Base-by-base conservation (phyloP, 441 rosid species). In the Pelargonium cotyledonis region DNA sequence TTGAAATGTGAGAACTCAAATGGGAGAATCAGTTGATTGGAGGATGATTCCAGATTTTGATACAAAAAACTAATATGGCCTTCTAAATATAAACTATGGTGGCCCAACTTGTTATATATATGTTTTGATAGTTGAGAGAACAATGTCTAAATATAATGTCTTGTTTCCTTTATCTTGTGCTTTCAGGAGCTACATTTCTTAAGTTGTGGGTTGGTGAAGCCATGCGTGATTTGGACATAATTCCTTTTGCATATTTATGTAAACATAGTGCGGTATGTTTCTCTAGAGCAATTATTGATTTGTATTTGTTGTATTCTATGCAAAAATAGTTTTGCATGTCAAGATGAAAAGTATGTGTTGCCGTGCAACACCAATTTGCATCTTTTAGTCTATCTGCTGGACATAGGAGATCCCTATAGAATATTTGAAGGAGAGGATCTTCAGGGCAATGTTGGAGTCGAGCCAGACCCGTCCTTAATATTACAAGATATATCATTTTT, bases 151-250 rank as follows among this genome's bases (percentile, higher is more conserved):
- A 62, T 26, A 8, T 38, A 12, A 29, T 62, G 6, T 62, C 43
- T 71, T 64, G 68, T 55, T 44, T 10, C 53, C 61, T 70, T 26
- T 66, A 16, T 74, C 64, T 65, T 72, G 10, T 72, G 71, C 49
- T 75, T 79, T 78, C 83, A 92, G 99, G 92, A 68, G 83, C 81
- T 68, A 70, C 70, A 73, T 75, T 76, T 71, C 68, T 77, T 23
- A 84, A 79, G 86, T 75, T 95, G 73, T 92, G 97, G 95, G 77
- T 89, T 75, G 92, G 96, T 65, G 85, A 86, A 76, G 73, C 77
- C 69, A 81, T 69, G 63, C 53, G 73, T 35, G 74, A 80, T 73
- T 82, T 89, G 66, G 75, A 74, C 73, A 71, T 73, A 51, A 78
- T 89, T 78, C 91, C 97, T 49, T 65, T 92, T 70, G 96, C 94